Base-by-base conservation (phyloP, 345 rosid species). In the Syzygium jambos region DNA sequence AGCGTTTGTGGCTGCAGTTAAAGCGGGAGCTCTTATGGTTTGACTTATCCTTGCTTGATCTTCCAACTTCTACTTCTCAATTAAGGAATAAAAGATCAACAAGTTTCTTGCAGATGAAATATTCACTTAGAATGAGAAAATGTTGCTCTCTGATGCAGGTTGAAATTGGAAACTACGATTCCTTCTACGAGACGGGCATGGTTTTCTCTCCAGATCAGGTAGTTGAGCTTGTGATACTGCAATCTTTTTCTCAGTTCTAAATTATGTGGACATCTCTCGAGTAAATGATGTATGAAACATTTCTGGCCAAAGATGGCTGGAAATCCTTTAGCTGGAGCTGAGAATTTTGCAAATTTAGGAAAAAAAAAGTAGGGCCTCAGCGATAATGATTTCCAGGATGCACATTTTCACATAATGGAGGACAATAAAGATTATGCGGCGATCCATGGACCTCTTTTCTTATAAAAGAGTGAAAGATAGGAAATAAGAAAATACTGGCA, bases 131-230 rank as follows among this genome's bases (percentile, higher is more conserved):
- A 68, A 68, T 68, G 80, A 68, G 25, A 68, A 68, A 34, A 3
- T 68, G 25, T 49, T 17, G 12, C 41, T 51, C 19, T 61, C 16
- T 86, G 53, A 51, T 63, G 90, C 92, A 93, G 96, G 94, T 92
- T 53, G 96, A 94, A 88, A 93, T 94, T 85, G 96, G 96, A 87
- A 94, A 94, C 85, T 94, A 94, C 38, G 94, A 94, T 87, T 94
- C 95, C 0, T 94, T 93, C 87, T 94, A 94, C 8, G 95, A 94
- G 46, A 10, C 73, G 2, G 94, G 94, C 30, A 14, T 89, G 14
- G 55, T 91, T 77, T 94, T 94, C 92, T 89, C 94, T 10, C 92
- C 93, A 3, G 93, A 93, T 73, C 92, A 94, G 96, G 96, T 94
- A 92, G n/a, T 46, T 52, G 78, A 25, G 34, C 30, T 25, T 27